These are phyloP conservation scores for Debaryomyces subglobosus DNA, from an alignment of 1,139 yeast species.

Conservation along the genomic window DNA sequence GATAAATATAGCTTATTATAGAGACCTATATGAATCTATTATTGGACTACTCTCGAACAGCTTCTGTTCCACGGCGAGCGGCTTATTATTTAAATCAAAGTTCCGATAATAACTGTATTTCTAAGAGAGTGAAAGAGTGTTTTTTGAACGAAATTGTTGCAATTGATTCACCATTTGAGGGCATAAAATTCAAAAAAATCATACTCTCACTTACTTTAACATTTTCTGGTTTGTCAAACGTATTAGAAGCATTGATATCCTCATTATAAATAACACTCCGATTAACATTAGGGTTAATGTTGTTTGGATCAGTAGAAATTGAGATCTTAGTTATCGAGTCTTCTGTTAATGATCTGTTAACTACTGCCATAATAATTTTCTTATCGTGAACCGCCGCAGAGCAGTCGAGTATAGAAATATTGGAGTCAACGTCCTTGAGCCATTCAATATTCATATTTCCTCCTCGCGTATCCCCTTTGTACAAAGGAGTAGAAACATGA, in stretches of 20 bases:
- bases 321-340: conserved; percentile 22
- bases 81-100: neutral
- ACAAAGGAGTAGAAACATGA: conserved; percentile 27
- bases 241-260: conserved; percentile 25
- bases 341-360: conserved; percentile 25
- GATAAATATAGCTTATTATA: neutral
- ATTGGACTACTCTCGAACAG: neutral
- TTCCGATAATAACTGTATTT: conserved; percentile 6
- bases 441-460: conserved; percentile 5
- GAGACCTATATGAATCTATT: neutral
- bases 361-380: conserved; percentile 27
- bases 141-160: conserved; percentile 14
- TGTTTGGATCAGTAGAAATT: conserved; percentile 16
- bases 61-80: neutral
- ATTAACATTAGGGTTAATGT: conserved; percentile 11
- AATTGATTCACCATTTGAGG: conserved; percentile 7
- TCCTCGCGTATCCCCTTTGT: conserved; percentile 25
- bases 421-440: conserved; percentile 21
- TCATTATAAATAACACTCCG: conserved; percentile 29
- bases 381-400: conserved; percentile 21
- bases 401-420: conserved; percentile 24
- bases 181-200: conserved; percentile 3
- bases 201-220: conserved; percentile 12
- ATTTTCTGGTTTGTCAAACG: conserved; percentile 20
- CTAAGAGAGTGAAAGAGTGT: conserved; percentile 20